phyloP scores from a whole-genome alignment of 805 yeast species.

The Scheffersomyces amazonensis region DNA sequence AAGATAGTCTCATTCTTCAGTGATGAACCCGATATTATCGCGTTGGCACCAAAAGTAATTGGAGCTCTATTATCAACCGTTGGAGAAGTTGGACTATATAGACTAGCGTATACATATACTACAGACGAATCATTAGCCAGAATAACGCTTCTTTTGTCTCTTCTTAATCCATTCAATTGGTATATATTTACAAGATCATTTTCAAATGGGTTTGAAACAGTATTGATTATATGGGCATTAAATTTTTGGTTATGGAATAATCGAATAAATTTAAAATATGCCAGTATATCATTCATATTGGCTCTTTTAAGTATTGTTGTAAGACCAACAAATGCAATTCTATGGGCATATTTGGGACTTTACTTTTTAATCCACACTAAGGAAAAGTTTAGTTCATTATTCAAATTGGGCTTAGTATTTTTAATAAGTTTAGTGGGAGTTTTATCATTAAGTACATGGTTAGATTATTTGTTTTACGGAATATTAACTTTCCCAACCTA shows the following conservation, averaged over 20 bases:
- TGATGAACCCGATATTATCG: conserved; percentile 31
- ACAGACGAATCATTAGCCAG: conserved; percentile 33
- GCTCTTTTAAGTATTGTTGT: conserved; percentile 58
- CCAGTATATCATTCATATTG: conserved; percentile 29
- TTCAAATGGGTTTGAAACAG: conserved; percentile 78
- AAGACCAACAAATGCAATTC: conserved; percentile 78
- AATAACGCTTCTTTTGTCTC: conserved; percentile 46
- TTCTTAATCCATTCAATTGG: conserved; percentile 78
- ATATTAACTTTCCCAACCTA: conserved; percentile 56
- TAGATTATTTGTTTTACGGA: conserved; percentile 65
- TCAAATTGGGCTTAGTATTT: conserved; percentile 15
- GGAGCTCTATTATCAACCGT: conserved; percentile 69
- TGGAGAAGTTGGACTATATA: conserved; percentile 63
- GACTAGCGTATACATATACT: conserved; percentile 40
- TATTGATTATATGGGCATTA: conserved; percentile 63
- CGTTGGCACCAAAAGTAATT: conserved; percentile 58
- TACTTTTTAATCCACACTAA: conserved; percentile 11
- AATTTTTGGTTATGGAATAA: conserved; percentile 68
- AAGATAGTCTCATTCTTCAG: conserved; percentile 22
- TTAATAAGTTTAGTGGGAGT: conserved; percentile 19
- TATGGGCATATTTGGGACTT: conserved; percentile 70
- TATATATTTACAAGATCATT: conserved; percentile 78
- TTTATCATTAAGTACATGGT: conserved; percentile 31
- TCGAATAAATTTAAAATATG: conserved; percentile 5
- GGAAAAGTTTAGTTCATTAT: conserved; percentile 9